Conservation (phyloP, 2,329 filamentous ascomycete genomes). For the Curvularia sp. region DNA sequence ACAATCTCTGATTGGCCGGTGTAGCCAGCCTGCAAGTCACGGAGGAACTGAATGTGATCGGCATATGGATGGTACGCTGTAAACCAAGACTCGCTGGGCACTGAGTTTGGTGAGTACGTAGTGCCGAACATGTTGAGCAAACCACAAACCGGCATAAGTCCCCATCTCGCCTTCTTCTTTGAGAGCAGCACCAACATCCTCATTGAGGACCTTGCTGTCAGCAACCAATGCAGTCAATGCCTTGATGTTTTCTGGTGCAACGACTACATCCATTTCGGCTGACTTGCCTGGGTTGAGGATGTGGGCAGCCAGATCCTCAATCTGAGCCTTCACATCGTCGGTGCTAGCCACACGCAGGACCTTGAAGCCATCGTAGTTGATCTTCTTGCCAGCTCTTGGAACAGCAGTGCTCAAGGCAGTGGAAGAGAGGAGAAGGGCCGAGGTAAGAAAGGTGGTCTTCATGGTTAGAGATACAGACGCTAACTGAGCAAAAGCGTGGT, state of each 20-base stretch:
- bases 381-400: constrained; percentile 38
- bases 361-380: constrained; percentile 50
- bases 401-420: constrained; percentile 36
- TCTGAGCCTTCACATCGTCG: constrained; percentile 35
- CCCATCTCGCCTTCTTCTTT: constrained; percentile 42
- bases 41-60: constrained; percentile 45
- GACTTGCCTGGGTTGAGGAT: constrained; percentile 44
- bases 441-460: constrained; percentile 40
- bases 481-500: constrained; percentile 5
- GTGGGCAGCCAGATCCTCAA: constrained; percentile 44
- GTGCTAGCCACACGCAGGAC: constrained; percentile 39
- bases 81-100: constrained; percentile 48
- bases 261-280: constrained; percentile 44
- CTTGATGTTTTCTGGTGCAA: constrained; percentile 44
- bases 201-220: constrained; percentile 40
- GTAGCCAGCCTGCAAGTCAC: constrained; percentile 44
- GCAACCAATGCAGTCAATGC: constrained; percentile 39
- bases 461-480: constrained; percentile 27
- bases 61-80: constrained; percentile 48
- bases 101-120: constrained; percentile 20
- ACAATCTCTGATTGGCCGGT: constrained; percentile 46
- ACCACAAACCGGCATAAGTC: constrained; percentile 37
- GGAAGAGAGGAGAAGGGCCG: constrained; percentile 34
- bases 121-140: background rate
- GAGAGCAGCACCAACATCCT: constrained; percentile 47